A percentile compares a stretch with the other conserved stretches of the same genome.
Evolutionary conservation across 2,329 filamentous ascomycete genomes (phyloP).

Genomic region (Arthrinium phaeospermum): DNA sequence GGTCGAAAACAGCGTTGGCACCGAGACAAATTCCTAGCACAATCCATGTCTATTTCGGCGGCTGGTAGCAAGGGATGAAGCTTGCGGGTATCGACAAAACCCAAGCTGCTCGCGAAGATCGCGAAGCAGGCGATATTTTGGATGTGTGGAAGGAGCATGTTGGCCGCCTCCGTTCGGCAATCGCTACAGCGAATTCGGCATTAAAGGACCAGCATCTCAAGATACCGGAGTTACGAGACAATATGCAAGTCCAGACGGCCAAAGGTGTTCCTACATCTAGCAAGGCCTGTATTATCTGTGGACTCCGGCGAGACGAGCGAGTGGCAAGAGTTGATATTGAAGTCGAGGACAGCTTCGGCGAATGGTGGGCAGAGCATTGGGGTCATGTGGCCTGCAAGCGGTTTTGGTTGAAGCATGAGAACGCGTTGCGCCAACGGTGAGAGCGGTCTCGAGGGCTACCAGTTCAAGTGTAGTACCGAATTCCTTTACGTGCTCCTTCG

Average conservation of each 20-base stretch:
- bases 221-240: slow-evolving; percentile 75
- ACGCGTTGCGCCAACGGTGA: slow-evolving; percentile 70
- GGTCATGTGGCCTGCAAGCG: slow-evolving; percentile 79
- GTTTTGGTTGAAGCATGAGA: slow-evolving; percentile 84
- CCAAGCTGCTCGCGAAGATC: slow-evolving; percentile 81
- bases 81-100: slow-evolving; percentile 83
- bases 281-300: slow-evolving; percentile 83
- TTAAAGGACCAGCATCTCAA: slow-evolving; percentile 44
- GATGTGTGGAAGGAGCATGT: slow-evolving; percentile 77
- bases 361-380: slow-evolving; percentile 96
- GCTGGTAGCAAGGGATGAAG: slow-evolving; percentile 86
- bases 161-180: slow-evolving; percentile 74
- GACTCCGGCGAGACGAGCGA: slow-evolving; percentile 85
- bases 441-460: neutral
- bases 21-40: slow-evolving; percentile 80
- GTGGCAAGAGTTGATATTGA: slow-evolving; percentile 75
- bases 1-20: slow-evolving; percentile 91
- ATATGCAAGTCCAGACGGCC: slow-evolving; percentile 69
- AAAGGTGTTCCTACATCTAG: slow-evolving; percentile 77
- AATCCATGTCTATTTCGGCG: slow-evolving; percentile 87
- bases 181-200: slow-evolving; percentile 67
- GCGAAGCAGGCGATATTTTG: slow-evolving; percentile 81
- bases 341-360: slow-evolving; percentile 89
- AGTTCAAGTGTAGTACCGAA: neutral
- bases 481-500: neutral